Evolutionary conservation across 495 filamentous ascomycete species (phyloP).

Genomic region (Aspergillus sclerotiicarbonarius): DNA sequence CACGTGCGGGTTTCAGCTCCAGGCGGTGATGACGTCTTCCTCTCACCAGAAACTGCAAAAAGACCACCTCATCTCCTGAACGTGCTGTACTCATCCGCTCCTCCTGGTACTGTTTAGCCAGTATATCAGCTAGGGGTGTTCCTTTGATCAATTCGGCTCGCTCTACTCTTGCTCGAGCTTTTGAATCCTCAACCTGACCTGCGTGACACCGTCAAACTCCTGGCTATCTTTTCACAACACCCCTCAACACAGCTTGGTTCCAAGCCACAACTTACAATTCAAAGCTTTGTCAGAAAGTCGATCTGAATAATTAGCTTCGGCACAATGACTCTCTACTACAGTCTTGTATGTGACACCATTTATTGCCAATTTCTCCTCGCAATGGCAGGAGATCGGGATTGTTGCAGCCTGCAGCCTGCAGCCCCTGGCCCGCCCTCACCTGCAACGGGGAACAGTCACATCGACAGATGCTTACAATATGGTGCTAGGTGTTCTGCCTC

Average conservation of each 20-base stretch:
- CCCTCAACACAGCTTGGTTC: slow-evolving; percentile 9
- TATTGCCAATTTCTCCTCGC: neutral
- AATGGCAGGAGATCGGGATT: neutral
- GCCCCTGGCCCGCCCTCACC: neutral
- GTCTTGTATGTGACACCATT: slow-evolving; percentile 64
- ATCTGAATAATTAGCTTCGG: neutral
- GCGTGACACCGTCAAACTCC: slow-evolving; percentile 1
- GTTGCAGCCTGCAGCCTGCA: slow-evolving; percentile 18
- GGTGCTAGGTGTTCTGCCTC: slow-evolving; percentile 80
- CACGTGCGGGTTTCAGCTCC: slow-evolving; percentile 24
- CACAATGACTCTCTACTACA: slow-evolving; percentile 99
- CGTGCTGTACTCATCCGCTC: slow-evolving; percentile 16
- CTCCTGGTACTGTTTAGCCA: neutral
- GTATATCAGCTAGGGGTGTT: neutral
- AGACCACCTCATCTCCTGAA: slow-evolving; percentile 30
- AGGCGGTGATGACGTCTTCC: slow-evolving; percentile 39
- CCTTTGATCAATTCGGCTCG: neutral
- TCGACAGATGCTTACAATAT: slow-evolving; percentile 8
- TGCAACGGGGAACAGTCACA: neutral
- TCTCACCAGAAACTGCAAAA: slow-evolving; percentile 20
- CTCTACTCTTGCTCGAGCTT: neutral
- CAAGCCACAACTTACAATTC: slow-evolving; percentile 13
- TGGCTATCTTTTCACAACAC: slow-evolving; percentile 18
- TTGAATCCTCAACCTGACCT: neutral
- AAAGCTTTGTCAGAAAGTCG: slow-evolving; percentile 6